Base-by-base conservation (phyloP, 1,284 basidiomycete species). In the Neonothopanus nambi region DNA sequence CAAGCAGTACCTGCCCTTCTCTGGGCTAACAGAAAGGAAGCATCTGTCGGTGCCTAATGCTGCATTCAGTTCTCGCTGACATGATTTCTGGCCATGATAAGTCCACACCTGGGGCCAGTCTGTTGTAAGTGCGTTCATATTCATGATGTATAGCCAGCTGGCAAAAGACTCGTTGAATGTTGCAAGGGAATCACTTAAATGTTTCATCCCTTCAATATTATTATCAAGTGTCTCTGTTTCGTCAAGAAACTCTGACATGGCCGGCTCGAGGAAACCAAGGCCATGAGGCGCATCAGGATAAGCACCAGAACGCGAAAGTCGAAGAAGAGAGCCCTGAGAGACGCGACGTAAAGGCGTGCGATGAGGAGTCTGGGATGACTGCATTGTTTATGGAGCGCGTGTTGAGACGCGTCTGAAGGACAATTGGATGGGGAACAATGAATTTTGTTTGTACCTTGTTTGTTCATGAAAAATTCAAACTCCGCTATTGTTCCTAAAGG, bases 101-200 rank as follows among this genome's bases (percentile, higher is more conserved):
- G 15, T 6, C 64, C 80, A 55, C 61, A 89, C 92, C 79, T 95
- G 89, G 0, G 84, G 83, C 93, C 93, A 97, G 67, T 96, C 94
- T 0, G 88, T 87, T 24, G 93, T 95, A 59, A 95, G 82, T 1
- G 93, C 88, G 65, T 96, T 95, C 92, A 97, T 96, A 67, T 93
- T 89, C 81, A 97, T 85, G 9, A 89, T 86, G 68, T 95, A 95
- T 17, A 97, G 71, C 79, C 88, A 95, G 67, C 91, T 93, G 9
- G 93, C 89, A 65, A 98, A 98, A 37, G 87, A 87, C 68, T 98
- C 95, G 67, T 97, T 96, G 76, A 98, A 97, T 11, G 82, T 85
- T 4, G 83, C 81, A 44, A 98, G 77, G 17, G 91, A 87, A 46
- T 87, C 77, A 65, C 90, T 85, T 53, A 97, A 80, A 20, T 76